Base-by-base conservation (phyloP, 257 asterid genomes). In the Linaria vulgaris region DNA sequence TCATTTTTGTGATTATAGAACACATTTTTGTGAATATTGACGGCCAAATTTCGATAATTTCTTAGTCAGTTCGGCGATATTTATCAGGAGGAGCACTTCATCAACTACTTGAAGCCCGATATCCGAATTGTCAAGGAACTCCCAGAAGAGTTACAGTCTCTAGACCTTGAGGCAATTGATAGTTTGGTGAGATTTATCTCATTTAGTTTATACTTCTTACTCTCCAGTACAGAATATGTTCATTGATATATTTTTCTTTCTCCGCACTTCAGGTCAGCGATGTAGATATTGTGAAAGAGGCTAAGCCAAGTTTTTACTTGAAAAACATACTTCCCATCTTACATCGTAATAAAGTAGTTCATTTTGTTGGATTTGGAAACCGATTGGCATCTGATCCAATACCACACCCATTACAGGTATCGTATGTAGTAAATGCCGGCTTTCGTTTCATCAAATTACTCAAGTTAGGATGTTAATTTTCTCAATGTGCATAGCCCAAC, bases 21-120 rank as follows among this genome's bases (percentile, higher is more conserved):
- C n/a, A n/a, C 73, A 52, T 61, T 67, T 61, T 50, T 68, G 76
- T 44, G 80, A 66, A 76, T 47, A 71, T 69, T 84, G 81, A 80
- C 69, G 64, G 76, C 63, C 56, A 51, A 66, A 57, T 76, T 23
- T 80, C 70, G 82, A 69, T 72, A 68, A 69, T 79, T 83, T 88
- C 91, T 74, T 87, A 94, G 99, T 78, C 97, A 94, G 90, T 94
- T 94, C 70, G 89, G 95, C 89, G 86, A 94, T 79, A 90, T 94
- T 79, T 94, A 94, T 79, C 88, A 90, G 87, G 96, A 87, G 83
- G 95, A 83, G 61, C 81, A 87, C 82, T 90, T 94, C 77, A 94
- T 94, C 72, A 62, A 83, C 87, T 90, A 82, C 86, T 65, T 94
- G 85, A 94, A 76, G 75, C 91, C 88, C 39, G 99, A 94, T 70